Percentiles rank a stretch among this genome's conserved stretches.
These are phyloP conservation scores for Quercus variabilis DNA, from an alignment of 306 rosid genomes.

Conservation along the genomic window DNA sequence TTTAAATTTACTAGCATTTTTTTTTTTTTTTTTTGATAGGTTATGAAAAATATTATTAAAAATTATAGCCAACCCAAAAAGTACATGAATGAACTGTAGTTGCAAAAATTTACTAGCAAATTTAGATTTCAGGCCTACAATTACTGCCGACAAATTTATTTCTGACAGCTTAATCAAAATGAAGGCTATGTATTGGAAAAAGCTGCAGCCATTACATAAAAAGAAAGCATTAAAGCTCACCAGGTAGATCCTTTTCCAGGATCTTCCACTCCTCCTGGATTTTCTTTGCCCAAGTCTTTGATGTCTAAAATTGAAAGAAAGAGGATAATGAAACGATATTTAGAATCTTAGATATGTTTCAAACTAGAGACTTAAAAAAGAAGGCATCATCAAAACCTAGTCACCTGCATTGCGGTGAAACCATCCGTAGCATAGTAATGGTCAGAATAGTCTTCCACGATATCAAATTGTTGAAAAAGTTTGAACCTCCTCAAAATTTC, in stretches of 20 bases:
- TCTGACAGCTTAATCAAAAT: background rate
- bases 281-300: constrained; percentile 63
- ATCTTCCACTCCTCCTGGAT: constrained; percentile 86
- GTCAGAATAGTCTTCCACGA: constrained; percentile 65
- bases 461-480: constrained; percentile 72
- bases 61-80: no score
- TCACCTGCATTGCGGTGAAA: constrained; percentile 46
- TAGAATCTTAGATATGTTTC: background rate
- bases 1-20: no score
- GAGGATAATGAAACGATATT: constrained; percentile 4
- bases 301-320: constrained; percentile 38
- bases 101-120: background rate
- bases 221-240: constrained; percentile 37
- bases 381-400: constrained; percentile 7
- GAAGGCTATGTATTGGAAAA: constrained; percentile 18
- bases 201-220: constrained; percentile 8
- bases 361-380: constrained; percentile 6
- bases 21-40: no score
- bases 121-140: background rate
- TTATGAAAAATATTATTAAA: no score
- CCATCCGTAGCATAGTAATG: constrained; percentile 38
- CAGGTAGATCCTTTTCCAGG: constrained; percentile 84
- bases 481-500: constrained; percentile 50
- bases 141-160: background rate
- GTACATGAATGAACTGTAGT: no score